Percentiles rank a stretch among this genome's conserved stretches.
phyloP scores from a whole-genome alignment of 495 filamentous ascomycete species.

The Lepidopterella palustris region DNA sequence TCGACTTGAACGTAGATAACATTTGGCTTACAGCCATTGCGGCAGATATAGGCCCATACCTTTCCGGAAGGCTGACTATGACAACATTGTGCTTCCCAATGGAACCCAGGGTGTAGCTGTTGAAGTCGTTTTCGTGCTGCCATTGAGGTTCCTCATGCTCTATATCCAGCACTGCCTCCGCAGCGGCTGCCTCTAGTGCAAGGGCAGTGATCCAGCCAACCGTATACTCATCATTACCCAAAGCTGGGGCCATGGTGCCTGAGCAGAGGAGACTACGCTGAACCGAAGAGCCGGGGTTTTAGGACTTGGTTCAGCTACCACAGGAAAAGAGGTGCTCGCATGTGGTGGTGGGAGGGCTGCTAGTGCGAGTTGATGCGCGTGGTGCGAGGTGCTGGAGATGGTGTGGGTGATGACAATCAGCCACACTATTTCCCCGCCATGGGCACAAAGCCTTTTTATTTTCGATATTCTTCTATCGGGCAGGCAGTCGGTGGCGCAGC shows the following conservation, averaged over 20 bases:
- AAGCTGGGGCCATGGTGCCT: background rate
- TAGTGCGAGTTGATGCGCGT: background rate
- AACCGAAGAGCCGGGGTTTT: background rate
- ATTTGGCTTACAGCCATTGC: background rate
- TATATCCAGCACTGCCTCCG: background rate
- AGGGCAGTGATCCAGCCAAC: background rate
- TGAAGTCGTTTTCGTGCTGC: background rate
- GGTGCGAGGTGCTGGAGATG: too few species aligned
- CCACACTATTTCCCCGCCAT: too few species aligned
- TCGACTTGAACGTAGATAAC: constrained; percentile 13
- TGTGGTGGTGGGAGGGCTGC: background rate
- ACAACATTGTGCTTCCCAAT: constrained; percentile 35
- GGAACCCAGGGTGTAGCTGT: constrained; percentile 35
- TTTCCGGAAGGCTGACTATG: constrained; percentile 33
- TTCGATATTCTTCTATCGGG: too few species aligned
- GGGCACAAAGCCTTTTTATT: too few species aligned
- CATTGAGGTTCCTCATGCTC: background rate
- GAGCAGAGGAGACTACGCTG: background rate
- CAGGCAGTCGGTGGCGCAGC: too few species aligned
- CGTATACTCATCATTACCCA: background rate
- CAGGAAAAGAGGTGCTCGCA: background rate
- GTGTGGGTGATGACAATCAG: too few species aligned
- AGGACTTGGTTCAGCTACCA: background rate
- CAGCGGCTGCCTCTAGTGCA: background rate
- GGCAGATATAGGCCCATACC: constrained; percentile 32